Evolutionary conservation across 345 rosid genomes (phyloP), one percentile per base, ranked within the genome.

Genomic region (Cardiospermum halicacabum): DNA sequence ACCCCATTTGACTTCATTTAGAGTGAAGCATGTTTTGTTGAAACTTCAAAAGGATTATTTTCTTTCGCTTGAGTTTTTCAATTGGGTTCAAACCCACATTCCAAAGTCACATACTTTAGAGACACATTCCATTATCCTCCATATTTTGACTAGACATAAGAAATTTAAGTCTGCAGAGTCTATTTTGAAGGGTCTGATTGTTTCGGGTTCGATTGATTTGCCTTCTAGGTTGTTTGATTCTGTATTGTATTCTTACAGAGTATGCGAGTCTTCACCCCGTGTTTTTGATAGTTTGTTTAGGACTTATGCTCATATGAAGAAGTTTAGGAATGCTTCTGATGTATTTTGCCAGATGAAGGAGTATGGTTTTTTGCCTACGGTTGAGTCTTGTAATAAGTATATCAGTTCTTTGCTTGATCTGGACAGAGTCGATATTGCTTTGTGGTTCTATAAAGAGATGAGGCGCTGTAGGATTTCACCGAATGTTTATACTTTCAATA

Each of bases 381-480:
- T 87, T 28, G 86, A 88, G 68, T 89, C 98, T 24, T 89, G 96
- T 74, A 92, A 92, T 54, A 87, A 92, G 12, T 92, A 74, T 75
- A 53, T 92, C 81, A 85, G 96, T 58, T 84, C 96, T 0, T 40
- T 81, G 66, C 84, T 92, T 39, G 71, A 62, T 71, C 76, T 71
- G 65, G 56, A 73, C 48, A 80, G 98, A 65, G 79, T 58, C 31
- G 98, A 92, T 21, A 69, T 92, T 55, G 89, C 81, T 15, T 69
- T 92, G 56, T 53, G 63, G 16, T 87, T 89, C 65, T 89, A 81
- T 50, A 67, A 77, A 51, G 91, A 89, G 67, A 92, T 92, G 88
- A 71, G 72, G 51, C 74, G 81, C 3, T 76, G 77, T 67, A 84
- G 83, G 83, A 86, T 92, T 55, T 81, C 96, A 0, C 85, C 93